Percentiles rank a stretch among this genome's conserved stretches.
Conservation (phyloP, 73 alveolate genomes). For the Uronychia binucleata region DNA sequence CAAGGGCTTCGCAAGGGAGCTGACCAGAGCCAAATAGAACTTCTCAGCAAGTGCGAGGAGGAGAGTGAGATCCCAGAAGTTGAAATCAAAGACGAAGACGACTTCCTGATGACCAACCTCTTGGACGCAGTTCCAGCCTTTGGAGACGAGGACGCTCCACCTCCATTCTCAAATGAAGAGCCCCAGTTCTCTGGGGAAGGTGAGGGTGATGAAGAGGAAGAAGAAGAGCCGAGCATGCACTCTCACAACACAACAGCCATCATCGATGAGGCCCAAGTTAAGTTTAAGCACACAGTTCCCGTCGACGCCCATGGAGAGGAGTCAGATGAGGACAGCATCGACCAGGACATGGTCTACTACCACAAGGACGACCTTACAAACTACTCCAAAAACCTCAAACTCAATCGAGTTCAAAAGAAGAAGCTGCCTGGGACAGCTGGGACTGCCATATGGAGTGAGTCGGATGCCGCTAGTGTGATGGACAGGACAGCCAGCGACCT, state of each 20-base stretch:
- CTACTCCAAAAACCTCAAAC: not conserved
- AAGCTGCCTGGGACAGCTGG: slow-evolving; percentile 8
- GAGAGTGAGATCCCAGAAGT: not conserved
- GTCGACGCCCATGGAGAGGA: slow-evolving; percentile 4
- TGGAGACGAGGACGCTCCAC: not conserved
- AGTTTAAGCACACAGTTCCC: slow-evolving; percentile 33
- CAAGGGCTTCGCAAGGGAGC: not conserved
- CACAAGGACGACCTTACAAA: slow-evolving; percentile 37
- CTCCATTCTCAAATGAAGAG: not conserved
- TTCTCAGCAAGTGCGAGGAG: not conserved
- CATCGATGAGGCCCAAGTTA: slow-evolving; percentile 35
- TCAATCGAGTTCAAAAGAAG: slow-evolving; percentile 28
- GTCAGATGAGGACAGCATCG: slow-evolving; percentile 27
- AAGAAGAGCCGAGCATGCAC: slow-evolving; percentile 4
- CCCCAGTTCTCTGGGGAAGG: not conserved
- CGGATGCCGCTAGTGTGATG: not conserved
- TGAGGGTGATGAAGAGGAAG: not conserved
- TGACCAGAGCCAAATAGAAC: not conserved
- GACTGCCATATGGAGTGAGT: not conserved
- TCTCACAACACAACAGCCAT: slow-evolving; percentile 39
- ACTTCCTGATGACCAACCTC: not conserved
- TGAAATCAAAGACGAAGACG: not conserved
- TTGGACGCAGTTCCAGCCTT: not conserved
- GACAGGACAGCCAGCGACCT: not conserved
- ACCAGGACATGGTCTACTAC: slow-evolving; percentile 38